A percentile compares a stretch with the other conserved stretches of the same genome.
Conservation (phyloP, 163 green algal species). For the Trebouxia gelatinosa region DNA sequence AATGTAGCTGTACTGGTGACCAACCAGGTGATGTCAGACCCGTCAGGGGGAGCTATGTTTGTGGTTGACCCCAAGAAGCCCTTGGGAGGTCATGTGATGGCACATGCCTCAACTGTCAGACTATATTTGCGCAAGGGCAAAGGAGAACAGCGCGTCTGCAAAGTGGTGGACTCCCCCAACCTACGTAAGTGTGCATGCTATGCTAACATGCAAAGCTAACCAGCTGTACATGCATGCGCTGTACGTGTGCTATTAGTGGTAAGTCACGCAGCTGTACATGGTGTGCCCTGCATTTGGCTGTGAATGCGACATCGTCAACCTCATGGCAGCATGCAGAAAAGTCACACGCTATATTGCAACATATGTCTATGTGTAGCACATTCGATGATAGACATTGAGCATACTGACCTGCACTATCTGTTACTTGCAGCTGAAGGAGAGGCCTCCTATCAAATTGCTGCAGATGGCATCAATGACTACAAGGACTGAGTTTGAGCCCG, state of each 20-base stretch:
- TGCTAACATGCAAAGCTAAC: neutral
- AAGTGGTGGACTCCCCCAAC: constrained; percentile 80
- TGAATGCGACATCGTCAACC: neutral
- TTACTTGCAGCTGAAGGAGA: constrained; percentile 81
- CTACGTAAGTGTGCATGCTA: constrained; percentile 48
- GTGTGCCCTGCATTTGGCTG: neutral
- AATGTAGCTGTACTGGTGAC: constrained; percentile 87
- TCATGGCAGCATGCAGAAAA: neutral
- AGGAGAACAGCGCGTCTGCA: constrained; percentile 83
- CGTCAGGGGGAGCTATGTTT: constrained; percentile 83
- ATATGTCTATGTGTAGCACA: neutral
- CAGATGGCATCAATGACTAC: constrained; percentile 59
- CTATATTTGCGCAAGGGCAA: constrained; percentile 90
- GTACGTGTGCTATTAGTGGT: too few species aligned
- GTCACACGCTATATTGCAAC: neutral
- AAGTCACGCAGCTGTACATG: too few species aligned
- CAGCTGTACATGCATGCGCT: too few species aligned
- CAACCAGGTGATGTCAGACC: constrained; percentile 85
- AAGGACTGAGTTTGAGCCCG: constrained; percentile 45
- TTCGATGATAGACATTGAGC: neutral
- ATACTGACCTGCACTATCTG: neutral
- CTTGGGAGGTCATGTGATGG: constrained; percentile 74
- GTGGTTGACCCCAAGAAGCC: constrained; percentile 92
- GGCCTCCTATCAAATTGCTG: constrained; percentile 69
- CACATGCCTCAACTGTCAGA: constrained; percentile 77